Base-by-base conservation (phyloP, 441 rosid species). In the Syzygium malaccense region DNA sequence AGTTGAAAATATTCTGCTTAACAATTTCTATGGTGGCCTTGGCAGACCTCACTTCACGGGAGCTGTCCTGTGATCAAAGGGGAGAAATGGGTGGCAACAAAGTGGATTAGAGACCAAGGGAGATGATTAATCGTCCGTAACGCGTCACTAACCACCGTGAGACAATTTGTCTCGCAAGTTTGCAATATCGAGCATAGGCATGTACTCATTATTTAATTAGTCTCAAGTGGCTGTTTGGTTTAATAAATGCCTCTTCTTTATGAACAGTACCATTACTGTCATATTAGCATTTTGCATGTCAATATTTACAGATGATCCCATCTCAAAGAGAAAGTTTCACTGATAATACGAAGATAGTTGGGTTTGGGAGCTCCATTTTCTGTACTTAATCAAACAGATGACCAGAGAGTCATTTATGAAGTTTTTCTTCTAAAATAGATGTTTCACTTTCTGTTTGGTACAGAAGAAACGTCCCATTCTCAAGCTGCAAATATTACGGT, bases 21-120 rank as follows among this genome's bases (percentile, higher is more conserved):
- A 71, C 51, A 37, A 75, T 41, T 41, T 75, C 51, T 23, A 30
- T 23, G 51, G 83, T 41, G 83, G 18, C 57, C 87, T 91, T 88
- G 90, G 93, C 95, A 96, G 98, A 91, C 94, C 90, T 97, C 98
- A 15, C 93, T 96, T 85, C 98, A 97, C 84, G 98, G 96, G 86
- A 95, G 98, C 91, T 96, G 98, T 88, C 96, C 98, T 1, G 98
- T 96, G 75, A 92, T 91, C 88, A 92, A 91, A 89, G 99, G 98
- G 88, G 95, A 96, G 94, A 97, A 96, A 93, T 97, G 99, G 98
- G 99, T 94, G 86, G 99, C 97, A 8, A 92, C 98, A 48, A 96
- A 96, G 92, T 96, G 98, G 99, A 95, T 97, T 85, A 93, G 99
- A 92, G 96, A 97, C 89, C 95, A 91, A 94, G 55, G n/a, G 55